Evolutionary conservation across 495 filamentous ascomycete species (phyloP).

Genomic region (Bacidia rubella): DNA sequence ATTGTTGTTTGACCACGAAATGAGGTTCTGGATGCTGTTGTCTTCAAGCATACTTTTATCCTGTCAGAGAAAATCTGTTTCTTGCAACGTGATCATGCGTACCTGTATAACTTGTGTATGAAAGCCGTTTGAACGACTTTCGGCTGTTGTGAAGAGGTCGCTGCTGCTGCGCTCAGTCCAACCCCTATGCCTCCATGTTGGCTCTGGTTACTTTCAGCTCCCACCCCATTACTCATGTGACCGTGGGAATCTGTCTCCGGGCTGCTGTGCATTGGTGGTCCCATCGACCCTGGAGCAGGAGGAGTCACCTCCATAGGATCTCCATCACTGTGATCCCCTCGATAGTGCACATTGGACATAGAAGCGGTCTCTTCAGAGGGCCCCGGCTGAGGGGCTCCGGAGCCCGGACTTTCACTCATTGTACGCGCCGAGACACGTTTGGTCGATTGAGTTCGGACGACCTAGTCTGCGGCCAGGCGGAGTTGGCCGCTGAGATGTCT

Average conservation of each 20-base stretch:
- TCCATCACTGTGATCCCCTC: constrained; percentile 25
- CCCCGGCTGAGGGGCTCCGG: constrained; percentile 13
- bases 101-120: constrained; percentile 99
- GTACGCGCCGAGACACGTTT: background rate
- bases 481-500: background rate
- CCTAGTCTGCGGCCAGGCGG: background rate
- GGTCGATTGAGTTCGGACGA: background rate
- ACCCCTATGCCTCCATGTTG: constrained; percentile 32
- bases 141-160: constrained; percentile 80
- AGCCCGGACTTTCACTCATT: constrained; percentile 17
- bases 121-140: constrained; percentile 99
- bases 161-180: constrained; percentile 43
- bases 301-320: constrained; percentile 40
- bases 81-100: background rate
- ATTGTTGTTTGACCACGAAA: constrained; percentile 84
- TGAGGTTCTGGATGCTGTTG: constrained; percentile 78
- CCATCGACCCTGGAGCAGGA: constrained; percentile 27
- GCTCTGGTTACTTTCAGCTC: constrained; percentile 8
- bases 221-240: constrained; percentile 21
- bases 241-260: constrained; percentile 33
- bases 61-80: constrained; percentile 27
- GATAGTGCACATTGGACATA: constrained; percentile 28
- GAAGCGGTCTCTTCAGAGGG: constrained; percentile 21
- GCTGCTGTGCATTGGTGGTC: constrained; percentile 30
- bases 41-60: constrained; percentile 84